A percentile compares a stretch with the other conserved stretches of the same genome.
These are phyloP conservation scores for Mrakia hoshinonis DNA, from an alignment of 768 basidiomycete genomes.

Conservation along the genomic window DNA sequence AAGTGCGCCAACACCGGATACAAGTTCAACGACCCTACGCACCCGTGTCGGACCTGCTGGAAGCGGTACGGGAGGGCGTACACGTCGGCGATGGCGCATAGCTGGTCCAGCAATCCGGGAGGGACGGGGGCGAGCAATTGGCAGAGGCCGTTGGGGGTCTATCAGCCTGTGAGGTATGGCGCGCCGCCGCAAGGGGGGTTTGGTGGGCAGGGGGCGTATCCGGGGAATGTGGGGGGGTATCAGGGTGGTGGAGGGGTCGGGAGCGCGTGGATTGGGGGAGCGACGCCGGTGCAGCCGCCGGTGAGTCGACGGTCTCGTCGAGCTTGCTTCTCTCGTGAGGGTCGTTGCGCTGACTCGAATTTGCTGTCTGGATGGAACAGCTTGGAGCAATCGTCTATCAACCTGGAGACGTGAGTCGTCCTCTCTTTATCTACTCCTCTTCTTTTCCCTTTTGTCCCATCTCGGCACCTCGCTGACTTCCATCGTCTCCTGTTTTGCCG, in stretches of 20 bases:
- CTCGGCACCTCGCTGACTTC: not conserved
- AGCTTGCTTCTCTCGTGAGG: not conserved
- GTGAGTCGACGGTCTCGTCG: not conserved
- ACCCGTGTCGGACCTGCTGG: conserved; percentile 19
- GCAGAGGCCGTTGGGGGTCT: conserved; percentile 10
- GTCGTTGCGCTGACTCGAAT: not conserved
- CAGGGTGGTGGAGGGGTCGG: not conserved
- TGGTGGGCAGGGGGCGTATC: not conserved
- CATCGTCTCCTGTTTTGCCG: not conserved
- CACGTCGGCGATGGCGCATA: not conserved
- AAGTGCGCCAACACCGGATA: conserved; percentile 20
- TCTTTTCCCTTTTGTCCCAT: not conserved
- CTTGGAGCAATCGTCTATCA: conserved; percentile 12
- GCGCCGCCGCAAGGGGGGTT: not conserved
- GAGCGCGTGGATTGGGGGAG: not conserved
- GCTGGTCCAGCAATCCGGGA: not conserved
- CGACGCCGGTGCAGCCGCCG: not conserved
- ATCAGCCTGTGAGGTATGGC: not conserved
- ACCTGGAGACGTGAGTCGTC: conserved; percentile 1
- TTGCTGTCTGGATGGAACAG: not conserved
- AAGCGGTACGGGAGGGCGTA: conserved; percentile 20
- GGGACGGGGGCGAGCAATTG: not conserved
- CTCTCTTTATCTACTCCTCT: not conserved
- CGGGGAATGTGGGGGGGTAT: not conserved
- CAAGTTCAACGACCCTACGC: conserved; percentile 25